Conservation (phyloP, 768 basidiomycete species). For the Terana coerulea region DNA sequence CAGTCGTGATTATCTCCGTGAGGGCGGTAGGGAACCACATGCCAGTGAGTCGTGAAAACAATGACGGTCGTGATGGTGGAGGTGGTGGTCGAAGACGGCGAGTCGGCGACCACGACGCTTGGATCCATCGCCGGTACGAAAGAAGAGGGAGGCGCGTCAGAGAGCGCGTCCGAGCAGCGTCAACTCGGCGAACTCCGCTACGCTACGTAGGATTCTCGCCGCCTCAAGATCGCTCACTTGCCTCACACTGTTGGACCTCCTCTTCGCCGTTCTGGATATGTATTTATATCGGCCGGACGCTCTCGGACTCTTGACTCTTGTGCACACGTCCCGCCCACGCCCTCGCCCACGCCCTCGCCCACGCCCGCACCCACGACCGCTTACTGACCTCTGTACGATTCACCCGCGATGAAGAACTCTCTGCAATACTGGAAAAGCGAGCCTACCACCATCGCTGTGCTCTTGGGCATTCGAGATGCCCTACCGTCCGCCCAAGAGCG, state of each 20-base stretch:
- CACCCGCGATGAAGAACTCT: conserved; percentile 10
- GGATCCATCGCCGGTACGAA: not conserved
- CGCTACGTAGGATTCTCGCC: no score
- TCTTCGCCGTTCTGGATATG: not conserved
- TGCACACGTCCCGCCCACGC: not conserved
- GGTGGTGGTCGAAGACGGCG: no score
- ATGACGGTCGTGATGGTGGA: no score
- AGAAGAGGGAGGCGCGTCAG: not conserved
- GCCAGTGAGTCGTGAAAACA: no score
- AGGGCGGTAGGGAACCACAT: no score
- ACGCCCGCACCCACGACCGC: not conserved
- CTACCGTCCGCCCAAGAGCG: conserved; percentile 24
- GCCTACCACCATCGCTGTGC: conserved; percentile 15
- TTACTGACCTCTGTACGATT: not conserved
- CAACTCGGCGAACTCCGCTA: not conserved
- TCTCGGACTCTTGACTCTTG: no score
- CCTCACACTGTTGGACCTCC: not conserved
- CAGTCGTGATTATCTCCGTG: no score
- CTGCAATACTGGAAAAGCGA: conserved; percentile 19
- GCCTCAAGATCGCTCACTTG: not conserved
- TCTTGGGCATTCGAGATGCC: conserved; percentile 25
- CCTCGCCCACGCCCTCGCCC: not conserved
- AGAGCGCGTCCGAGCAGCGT: not conserved
- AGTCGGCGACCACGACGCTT: no score
- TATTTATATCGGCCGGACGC: no score